Evolutionary conservation across 2,329 filamentous ascomycete species (phyloP).

Genomic region (Xylaria sp.): DNA sequence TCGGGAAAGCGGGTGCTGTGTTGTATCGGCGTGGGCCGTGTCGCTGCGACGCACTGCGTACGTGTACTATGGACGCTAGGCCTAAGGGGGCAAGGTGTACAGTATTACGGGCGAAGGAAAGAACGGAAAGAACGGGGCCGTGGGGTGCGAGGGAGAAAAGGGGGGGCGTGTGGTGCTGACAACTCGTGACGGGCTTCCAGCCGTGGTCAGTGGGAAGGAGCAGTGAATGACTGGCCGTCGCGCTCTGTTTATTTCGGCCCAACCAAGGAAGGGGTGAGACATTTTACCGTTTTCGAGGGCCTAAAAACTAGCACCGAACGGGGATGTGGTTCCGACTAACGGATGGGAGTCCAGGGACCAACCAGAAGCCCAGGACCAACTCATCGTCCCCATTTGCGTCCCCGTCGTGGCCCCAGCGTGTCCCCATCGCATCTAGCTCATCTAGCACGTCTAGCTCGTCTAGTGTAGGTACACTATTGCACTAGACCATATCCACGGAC

Average conservation of each 20-base stretch:
- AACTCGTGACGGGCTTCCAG: background rate
- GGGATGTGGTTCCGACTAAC: constrained; percentile 16
- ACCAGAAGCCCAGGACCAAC: constrained; percentile 24
- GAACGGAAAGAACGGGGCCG: no score
- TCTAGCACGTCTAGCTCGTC: background rate
- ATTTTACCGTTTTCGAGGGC: constrained; percentile 22
- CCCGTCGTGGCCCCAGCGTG: no score
- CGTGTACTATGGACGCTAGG: background rate
- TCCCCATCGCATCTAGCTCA: background rate
- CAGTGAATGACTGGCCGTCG: background rate
- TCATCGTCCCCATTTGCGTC: constrained; percentile 23
- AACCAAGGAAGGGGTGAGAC: constrained; percentile 22
- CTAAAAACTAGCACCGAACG: constrained; percentile 20
- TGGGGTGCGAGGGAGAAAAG: no score
- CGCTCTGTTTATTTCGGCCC: constrained; percentile 20
- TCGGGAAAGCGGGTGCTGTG: background rate
- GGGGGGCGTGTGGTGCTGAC: background rate
- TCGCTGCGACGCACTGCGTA: background rate
- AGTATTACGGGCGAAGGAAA: background rate
- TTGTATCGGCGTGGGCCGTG: background rate
- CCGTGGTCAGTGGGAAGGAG: background rate
- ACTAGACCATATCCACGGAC: background rate
- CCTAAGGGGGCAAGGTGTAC: background rate
- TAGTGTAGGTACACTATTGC: background rate
- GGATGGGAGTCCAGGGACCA: constrained; percentile 20